Percentiles rank a stretch among this genome's conserved stretches.
These are phyloP conservation scores for Lasiodiplodia sp. DNA, from an alignment of 2,329 filamentous ascomycete genomes.

Conservation along the genomic window DNA sequence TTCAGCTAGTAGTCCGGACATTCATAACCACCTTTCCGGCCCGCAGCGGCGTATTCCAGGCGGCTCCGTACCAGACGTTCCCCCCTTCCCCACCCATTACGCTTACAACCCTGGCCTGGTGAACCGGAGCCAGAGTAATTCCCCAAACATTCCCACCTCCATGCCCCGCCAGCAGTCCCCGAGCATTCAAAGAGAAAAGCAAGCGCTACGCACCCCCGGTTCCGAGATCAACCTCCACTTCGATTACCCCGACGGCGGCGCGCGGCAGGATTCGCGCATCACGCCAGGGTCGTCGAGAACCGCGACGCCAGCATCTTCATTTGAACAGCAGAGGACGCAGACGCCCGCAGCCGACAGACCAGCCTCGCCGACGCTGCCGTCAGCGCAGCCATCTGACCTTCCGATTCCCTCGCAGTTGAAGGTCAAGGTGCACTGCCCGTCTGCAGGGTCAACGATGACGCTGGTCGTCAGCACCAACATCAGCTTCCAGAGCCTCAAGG, in stretches of 20 bases:
- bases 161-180: constrained; percentile 77
- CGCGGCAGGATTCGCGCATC: constrained; percentile 41
- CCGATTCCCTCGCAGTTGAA: constrained; percentile 79
- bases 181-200: constrained; percentile 65
- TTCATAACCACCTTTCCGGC: constrained; percentile 72
- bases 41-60: constrained; percentile 60
- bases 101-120: constrained; percentile 67
- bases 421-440: constrained; percentile 85
- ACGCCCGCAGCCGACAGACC: constrained; percentile 48
- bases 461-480: constrained; percentile 97
- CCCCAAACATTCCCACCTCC: constrained; percentile 69
- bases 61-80: constrained; percentile 52
- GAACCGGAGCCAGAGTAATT: constrained; percentile 81
- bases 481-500: constrained; percentile 89
- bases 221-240: constrained; percentile 44
- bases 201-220: constrained; percentile 27
- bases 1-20: constrained; percentile 95
- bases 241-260: constrained; percentile 44
- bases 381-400: constrained; percentile 37
- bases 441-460: constrained; percentile 86
- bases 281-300: constrained; percentile 39
- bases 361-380: constrained; percentile 46
- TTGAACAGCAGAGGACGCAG: constrained; percentile 48
- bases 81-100: constrained; percentile 64
- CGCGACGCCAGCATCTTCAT: constrained; percentile 49